Evolutionary conservation across 345 rosid species (phyloP).

Genomic region (Anastatica hierochuntica): DNA sequence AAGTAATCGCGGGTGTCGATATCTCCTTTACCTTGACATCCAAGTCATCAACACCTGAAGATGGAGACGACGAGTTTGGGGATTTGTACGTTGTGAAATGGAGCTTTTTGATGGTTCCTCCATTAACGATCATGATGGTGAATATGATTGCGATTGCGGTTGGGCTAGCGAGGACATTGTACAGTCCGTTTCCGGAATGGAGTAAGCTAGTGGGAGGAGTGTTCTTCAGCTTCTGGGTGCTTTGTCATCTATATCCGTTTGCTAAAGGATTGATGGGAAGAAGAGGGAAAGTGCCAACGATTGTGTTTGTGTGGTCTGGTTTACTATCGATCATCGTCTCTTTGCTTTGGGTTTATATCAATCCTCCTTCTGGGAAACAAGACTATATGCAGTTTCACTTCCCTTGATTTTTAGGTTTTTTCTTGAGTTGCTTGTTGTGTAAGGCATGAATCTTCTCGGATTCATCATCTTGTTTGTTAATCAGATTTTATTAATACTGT

Average conservation of each 20-base stretch:
- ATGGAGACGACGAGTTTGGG: constrained; percentile 57
- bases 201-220: constrained; percentile 76
- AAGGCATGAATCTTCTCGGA: too few relatives aligned
- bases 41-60: constrained; percentile 53
- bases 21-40: constrained; percentile 67
- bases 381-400: constrained; percentile 27
- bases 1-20: constrained; percentile 70
- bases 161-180: constrained; percentile 52
- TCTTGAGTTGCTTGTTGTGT: too few relatives aligned
- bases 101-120: constrained; percentile 70
- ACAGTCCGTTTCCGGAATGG: constrained; percentile 62
- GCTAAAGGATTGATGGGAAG: constrained; percentile 85
- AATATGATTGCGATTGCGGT: constrained; percentile 51
- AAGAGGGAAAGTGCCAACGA: constrained; percentile 66
- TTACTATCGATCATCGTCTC: constrained; percentile 55
- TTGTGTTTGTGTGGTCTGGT: constrained; percentile 71
- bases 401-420: constrained; percentile 2
- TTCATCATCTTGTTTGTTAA: constrained; percentile 24
- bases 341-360: constrained; percentile 60
- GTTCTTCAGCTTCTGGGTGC: constrained; percentile 77
- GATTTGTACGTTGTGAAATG: constrained; percentile 54
- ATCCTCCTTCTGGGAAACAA: constrained; percentile 42
- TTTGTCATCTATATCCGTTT: constrained; percentile 66
- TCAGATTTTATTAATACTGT: constrained; percentile 4
- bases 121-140: constrained; percentile 58